Evolutionary conservation across 2,329 filamentous ascomycete genomes (phyloP), one percentile per base, ranked within the genome.

Genomic region (Pseudovirgaria hyperparasitica): DNA sequence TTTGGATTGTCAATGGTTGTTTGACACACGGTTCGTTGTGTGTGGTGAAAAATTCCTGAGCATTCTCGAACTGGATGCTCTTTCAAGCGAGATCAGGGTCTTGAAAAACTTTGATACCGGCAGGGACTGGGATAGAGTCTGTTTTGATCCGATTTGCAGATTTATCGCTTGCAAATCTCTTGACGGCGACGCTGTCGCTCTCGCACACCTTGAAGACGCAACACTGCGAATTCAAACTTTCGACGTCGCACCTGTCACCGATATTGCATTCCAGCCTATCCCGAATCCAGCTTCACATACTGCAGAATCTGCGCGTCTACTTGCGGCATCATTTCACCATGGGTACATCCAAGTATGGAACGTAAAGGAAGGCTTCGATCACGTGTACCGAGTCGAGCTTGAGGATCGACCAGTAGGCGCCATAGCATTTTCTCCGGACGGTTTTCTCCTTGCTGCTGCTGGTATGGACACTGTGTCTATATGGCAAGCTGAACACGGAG

Each of bases 1-100:
- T 2, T 43, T 54, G 15, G 60, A 63, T 31, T 59, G 55, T 2
- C 48, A 51, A 9, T 63, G 60, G 59, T 54, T 54, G 21, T 53
- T 42, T 23, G 51, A 58, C 9, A 48, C 53, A 3, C 45, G 46
- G 2, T 62, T 65, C 33, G 46, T 58, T 7, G 55, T 62, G 8
- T 60, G 55, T 28, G 59, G 60, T 8, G 50, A 53, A 6, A 41
- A 51, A 13, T 40, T 54, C 3, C 46, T 58, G 27, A 48, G 52
- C 15, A 42, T 53, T 4, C 58, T 56, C 38, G 42, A 54, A 11
- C 43, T 58, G 13, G 38, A 35, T 16, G 41, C 50, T 0, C 27
- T 25, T 23, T 26, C 29, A 18, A 26, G 22, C 16, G 14, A 31
- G 21, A 9, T 19, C 22, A 11, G 25, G 28, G 26, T 34, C 2